phyloP scores from a whole-genome alignment of 257 asterid species.

The Scutellaria minor region DNA sequence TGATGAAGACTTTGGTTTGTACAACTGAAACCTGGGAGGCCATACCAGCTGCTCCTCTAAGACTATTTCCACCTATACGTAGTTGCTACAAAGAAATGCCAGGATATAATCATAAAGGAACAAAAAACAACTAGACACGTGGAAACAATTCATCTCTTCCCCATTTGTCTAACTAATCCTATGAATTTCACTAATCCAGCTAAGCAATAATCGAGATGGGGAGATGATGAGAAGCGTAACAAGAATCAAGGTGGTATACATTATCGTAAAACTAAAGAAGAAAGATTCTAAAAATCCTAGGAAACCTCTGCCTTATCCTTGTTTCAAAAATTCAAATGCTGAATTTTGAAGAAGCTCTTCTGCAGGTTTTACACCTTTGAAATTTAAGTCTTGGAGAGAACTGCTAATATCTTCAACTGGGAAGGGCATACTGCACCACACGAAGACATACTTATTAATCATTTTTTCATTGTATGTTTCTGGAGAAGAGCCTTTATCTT shows the following conservation, averaged over 20 bases:
- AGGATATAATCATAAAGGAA: conserved; percentile 10
- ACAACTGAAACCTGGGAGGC: conserved; percentile 33
- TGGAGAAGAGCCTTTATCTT: not conserved
- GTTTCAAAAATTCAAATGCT: conserved; percentile 66
- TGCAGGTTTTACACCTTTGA: conserved; percentile 75
- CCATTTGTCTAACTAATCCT: conserved; percentile 50
- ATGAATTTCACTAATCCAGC: conserved; percentile 47
- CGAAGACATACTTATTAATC: not conserved
- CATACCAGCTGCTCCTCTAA: conserved; percentile 26
- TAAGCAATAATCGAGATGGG: conserved; percentile 45
- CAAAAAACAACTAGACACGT: conserved; percentile 21
- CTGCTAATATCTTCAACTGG: conserved; percentile 65
- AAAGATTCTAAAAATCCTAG: not conserved
- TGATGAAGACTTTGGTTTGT: conserved; percentile 24
- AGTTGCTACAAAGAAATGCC: too few relatives aligned
- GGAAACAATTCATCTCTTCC: conserved; percentile 38
- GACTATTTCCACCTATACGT: conserved; percentile 32
- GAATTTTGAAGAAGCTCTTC: conserved; percentile 64
- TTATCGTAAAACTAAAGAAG: conserved; percentile 32
- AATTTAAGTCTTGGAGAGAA: conserved; percentile 59
- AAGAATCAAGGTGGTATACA: conserved; percentile 40
- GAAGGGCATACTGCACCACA: conserved; percentile 67
- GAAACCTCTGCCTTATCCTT: conserved; percentile 47
- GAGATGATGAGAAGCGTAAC: conserved; percentile 37
- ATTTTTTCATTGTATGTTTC: not conserved